Evolutionary conservation across 2,329 filamentous ascomycete species (phyloP).

Genomic region (Fusarium sp.): DNA sequence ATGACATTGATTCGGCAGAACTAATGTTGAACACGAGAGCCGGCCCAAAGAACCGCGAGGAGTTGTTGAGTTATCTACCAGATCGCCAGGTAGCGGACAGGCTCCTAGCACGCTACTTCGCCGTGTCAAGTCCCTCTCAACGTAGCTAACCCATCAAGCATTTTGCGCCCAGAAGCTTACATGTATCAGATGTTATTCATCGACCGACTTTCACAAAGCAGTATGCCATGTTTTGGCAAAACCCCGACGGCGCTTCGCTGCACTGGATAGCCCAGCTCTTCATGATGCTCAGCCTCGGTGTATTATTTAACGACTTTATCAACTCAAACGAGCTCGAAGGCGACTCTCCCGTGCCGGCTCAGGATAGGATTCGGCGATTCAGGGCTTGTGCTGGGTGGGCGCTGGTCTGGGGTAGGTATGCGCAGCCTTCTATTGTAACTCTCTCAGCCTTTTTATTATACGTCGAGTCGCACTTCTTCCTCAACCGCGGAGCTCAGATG

Average conservation of each 20-base stretch:
- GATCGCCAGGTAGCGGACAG: constrained; percentile 57
- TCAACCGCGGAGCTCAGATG: constrained; percentile 60
- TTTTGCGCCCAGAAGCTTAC: constrained; percentile 7
- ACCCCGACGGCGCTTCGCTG: constrained; percentile 51
- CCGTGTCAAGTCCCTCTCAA: constrained; percentile 61
- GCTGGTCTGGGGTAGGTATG: constrained; percentile 60
- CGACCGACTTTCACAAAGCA: constrained; percentile 60
- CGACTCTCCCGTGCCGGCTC: constrained; percentile 52
- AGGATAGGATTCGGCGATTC: constrained; percentile 59
- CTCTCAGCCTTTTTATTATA: constrained; percentile 62
- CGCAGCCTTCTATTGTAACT: constrained; percentile 58
- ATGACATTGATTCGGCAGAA: constrained; percentile 53
- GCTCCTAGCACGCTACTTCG: constrained; percentile 63
- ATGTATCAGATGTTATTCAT: constrained; percentile 59
- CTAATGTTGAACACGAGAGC: constrained; percentile 54
- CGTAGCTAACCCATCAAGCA: constrained; percentile 48
- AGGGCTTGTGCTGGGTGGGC: constrained; percentile 61
- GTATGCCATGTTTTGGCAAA: constrained; percentile 61
- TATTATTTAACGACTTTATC: constrained; percentile 56
- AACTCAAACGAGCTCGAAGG: constrained; percentile 55
- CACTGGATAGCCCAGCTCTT: constrained; percentile 63
- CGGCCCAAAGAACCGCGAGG: constrained; percentile 53
- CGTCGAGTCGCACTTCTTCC: constrained; percentile 62
- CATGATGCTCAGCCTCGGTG: constrained; percentile 55
- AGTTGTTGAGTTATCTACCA: constrained; percentile 60